These are phyloP conservation scores for Pseudocercospora eumusae DNA, from an alignment of 2,329 filamentous ascomycete genomes.

Conservation along the genomic window DNA sequence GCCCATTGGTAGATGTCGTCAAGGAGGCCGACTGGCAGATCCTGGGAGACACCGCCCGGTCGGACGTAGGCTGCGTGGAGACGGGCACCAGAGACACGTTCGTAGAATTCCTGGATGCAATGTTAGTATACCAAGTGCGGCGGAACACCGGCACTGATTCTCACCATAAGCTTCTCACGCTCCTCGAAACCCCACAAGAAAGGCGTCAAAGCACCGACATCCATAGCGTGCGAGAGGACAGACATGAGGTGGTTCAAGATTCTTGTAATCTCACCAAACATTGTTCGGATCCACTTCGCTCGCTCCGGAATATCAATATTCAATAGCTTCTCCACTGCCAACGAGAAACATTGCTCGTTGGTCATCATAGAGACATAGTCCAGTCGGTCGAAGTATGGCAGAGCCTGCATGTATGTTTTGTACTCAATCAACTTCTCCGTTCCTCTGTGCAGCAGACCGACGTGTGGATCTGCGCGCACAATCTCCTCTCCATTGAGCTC, in stretches of 20 bases:
- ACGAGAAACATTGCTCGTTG: conserved; percentile 95
- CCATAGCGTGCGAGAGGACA: conserved; percentile 95
- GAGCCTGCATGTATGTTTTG: conserved; percentile 96
- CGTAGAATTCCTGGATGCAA: conserved; percentile 85
- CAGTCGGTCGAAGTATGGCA: conserved; percentile 97
- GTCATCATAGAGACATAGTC: conserved; percentile 99
- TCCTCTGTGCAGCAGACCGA: conserved; percentile 91
- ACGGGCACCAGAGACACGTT: conserved; percentile 96
- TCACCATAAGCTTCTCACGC: conserved; percentile 98
- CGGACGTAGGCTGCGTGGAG: conserved; percentile 96
- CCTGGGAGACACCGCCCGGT: conserved; percentile 93
- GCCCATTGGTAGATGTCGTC: conserved; percentile 99
- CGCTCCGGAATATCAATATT: conserved; percentile 94
- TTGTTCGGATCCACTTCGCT: conserved; percentile 92
- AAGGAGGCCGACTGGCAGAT: conserved; percentile 87
- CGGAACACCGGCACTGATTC: conserved; percentile 32
- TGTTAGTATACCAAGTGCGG: conserved; percentile 14
- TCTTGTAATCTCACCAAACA: conserved; percentile 94
- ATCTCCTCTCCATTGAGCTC: conserved; percentile 98
- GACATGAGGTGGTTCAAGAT: conserved; percentile 98
- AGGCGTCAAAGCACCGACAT: conserved; percentile 94
- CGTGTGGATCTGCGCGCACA: conserved; percentile 91
- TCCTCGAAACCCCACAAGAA: conserved; percentile 99
- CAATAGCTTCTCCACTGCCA: conserved; percentile 95
- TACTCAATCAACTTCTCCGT: conserved; percentile 99